Base-by-base conservation (phyloP, 805 yeast genomes). In the Wickerhamiella shivajii region DNA sequence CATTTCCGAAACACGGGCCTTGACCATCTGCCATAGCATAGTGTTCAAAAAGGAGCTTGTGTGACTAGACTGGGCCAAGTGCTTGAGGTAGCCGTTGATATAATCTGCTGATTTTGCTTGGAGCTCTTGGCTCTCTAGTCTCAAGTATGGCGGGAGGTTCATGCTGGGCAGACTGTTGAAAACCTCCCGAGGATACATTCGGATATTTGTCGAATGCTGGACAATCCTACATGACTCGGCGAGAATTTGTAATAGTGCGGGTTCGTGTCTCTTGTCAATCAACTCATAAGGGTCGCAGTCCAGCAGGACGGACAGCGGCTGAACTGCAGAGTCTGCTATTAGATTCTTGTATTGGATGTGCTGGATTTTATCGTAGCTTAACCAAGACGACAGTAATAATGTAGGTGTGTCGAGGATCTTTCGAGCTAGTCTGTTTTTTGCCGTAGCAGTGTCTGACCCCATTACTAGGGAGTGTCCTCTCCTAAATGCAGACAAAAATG, bases 401-500 rank as follows among this genome's bases (percentile, higher is more conserved):
- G 22, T 10, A 3, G 24, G 12, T 5, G 32, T n/a, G 11, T 19
- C 11, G 14, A 29, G 25, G 32, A 29, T 29, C n/a, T 29, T 21
- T 14, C 16, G 32, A 4, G 32, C 32, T 17, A 29, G n/a, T n/a
- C 21, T 20, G 22, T 5, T 9, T 9, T 7, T 13, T 13, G 16
- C 11, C 7, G 9, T 26, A 18, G 5, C 15, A 11, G 20, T 14
- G 20, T 14, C 12, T 18, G 7, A 28, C 31, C 5, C 31, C 31
- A 19, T 6, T 19, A 9, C 24, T 4, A 12, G 24, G n/a, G n/a
- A n/a, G n/a, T n/a, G n/a, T n/a, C n/a, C n/a, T n/a, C n/a, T n/a
- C n/a, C n/a, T 28, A 4, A 28, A 6, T n/a, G 16, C 31, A 73
- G 34, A 85, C 95, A 48, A 74, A 78, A 46, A 64, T 71, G 4